A percentile compares a stretch with the other conserved stretches of the same genome.
These are phyloP conservation scores for Neoarthrinium moseri DNA, from an alignment of 2,329 filamentous ascomycete species.

Conservation along the genomic window DNA sequence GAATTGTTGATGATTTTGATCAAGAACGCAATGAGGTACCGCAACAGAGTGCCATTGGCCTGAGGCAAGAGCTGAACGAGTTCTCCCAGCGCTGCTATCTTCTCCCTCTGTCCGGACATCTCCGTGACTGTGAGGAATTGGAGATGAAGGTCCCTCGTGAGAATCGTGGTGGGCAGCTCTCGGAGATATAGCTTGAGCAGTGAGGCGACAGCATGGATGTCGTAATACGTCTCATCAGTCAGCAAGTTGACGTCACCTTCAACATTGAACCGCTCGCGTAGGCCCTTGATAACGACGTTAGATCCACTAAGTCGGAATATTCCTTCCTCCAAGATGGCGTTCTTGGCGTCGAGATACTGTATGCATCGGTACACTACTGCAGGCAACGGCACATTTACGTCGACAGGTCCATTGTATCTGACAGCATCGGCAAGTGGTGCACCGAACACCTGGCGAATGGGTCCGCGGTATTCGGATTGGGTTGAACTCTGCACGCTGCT, in stretches of 20 bases:
- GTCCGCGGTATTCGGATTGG: slow-evolving; percentile 46
- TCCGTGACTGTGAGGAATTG: slow-evolving; percentile 87
- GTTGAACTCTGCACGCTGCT: slow-evolving; percentile 42
- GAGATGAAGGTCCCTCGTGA: slow-evolving; percentile 86
- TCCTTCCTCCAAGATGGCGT: slow-evolving; percentile 82
- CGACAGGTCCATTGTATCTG: slow-evolving; percentile 70
- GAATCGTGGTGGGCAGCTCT: slow-evolving; percentile 85
- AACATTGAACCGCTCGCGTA: slow-evolving; percentile 89
- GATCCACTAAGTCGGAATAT: slow-evolving; percentile 98
- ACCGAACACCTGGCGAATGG: slow-evolving; percentile 76
- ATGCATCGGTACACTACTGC: slow-evolving; percentile 95
- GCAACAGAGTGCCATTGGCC: slow-evolving; percentile 77
- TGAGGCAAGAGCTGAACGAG: slow-evolving; percentile 78
- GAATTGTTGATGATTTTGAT: slow-evolving; percentile 91
- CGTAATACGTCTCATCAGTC: slow-evolving; percentile 80
- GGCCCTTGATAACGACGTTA: slow-evolving; percentile 85
- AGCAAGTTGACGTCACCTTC: slow-evolving; percentile 90
- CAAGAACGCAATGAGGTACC: slow-evolving; percentile 83
- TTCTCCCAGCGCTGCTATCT: slow-evolving; percentile 71
- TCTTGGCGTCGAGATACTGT: slow-evolving; percentile 83
- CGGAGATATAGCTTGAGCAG: slow-evolving; percentile 91
- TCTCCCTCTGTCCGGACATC: slow-evolving; percentile 70
- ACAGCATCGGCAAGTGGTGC: slow-evolving; percentile 84
- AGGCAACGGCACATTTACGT: slow-evolving; percentile 74
- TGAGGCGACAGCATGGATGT: slow-evolving; percentile 94